A percentile compares a stretch with the other conserved stretches of the same genome.
Conservation (phyloP, 2,329 filamentous ascomycete species). For the Monilinia laxa region DNA sequence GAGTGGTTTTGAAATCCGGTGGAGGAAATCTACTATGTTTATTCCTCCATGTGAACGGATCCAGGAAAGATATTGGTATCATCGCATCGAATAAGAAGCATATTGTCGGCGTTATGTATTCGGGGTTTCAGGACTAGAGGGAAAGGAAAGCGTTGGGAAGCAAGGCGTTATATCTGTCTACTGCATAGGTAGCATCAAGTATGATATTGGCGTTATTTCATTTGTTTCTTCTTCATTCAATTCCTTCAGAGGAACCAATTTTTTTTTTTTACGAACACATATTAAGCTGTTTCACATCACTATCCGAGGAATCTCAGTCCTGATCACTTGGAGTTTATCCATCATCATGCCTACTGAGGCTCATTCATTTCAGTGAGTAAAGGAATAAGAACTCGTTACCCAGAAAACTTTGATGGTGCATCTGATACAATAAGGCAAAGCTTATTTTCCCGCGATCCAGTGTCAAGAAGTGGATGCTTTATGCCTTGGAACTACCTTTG, state of each 20-base stretch:
- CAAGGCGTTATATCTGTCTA: background rate
- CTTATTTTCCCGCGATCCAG: too few relatives aligned
- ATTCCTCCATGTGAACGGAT: slow-evolving; percentile 4
- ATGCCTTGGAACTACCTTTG: too few relatives aligned
- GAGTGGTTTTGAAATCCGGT: slow-evolving; percentile 19
- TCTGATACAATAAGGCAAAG: too few relatives aligned
- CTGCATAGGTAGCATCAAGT: slow-evolving; percentile 1
- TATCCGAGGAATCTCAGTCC: background rate
- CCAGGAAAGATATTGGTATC: background rate
- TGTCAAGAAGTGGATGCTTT: too few relatives aligned
- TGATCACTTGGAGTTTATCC: background rate
- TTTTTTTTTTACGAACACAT: background rate
- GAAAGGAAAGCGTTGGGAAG: background rate
- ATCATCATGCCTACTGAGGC: too few relatives aligned
- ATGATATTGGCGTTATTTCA: background rate
- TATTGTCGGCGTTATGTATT: slow-evolving; percentile 11
- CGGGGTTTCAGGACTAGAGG: background rate
- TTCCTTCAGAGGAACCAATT: background rate
- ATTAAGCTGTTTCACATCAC: background rate
- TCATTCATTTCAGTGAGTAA: too few relatives aligned
- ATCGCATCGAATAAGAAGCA: background rate
- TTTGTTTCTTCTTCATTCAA: background rate
- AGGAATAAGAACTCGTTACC: too few relatives aligned
- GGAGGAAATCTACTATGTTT: slow-evolving; percentile 10
- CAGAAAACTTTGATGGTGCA: too few relatives aligned